Base-by-base conservation (phyloP, 495 filamentous ascomycete species). In the Penicillium silybi region DNA sequence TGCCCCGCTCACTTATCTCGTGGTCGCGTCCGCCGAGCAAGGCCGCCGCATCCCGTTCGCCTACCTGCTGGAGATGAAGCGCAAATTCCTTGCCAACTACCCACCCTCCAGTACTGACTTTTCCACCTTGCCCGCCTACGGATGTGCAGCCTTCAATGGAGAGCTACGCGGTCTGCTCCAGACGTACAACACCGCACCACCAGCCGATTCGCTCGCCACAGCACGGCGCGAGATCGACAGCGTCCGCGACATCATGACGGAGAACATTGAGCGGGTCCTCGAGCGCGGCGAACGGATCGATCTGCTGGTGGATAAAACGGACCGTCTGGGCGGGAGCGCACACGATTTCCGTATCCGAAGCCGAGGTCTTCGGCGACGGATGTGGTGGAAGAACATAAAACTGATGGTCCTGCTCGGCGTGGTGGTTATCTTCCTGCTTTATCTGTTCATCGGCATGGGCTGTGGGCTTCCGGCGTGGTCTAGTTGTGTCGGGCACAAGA, bases 361-460 rank as follows among this genome's bases (percentile, higher is more conserved):
- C 63, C 76, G 88, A 22, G 89, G 89, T 0, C 66, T 99, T 67
- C 87, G 92, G 74, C 77, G 93, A 68, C 76, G 83, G 62, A 97
- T 97, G 95, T 99, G 93, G 93, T 99, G 92, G 92, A 98, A 98
- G 85, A 98, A 98, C 73, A 80, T 92, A 17, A 93, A 95, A 71
- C 57, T 91, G 63, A 97, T 97, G 91, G 83, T 83, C 32, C 66
- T 99, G 61, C 69, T 99, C 58, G 82, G 77, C 2, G 59, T 97
- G 42, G 93, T 97, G 38, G 67, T 95, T 32, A 68, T 90, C 13
- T 87, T 99, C 69, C 81, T 99, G 72, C 58, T 97, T 4, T 90
- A 90, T 66, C 64, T 90, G 16, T 83, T 89, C 56, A 77, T 90
- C 11, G 86, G 86, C 0, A 81, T 87, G 68, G 86, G 85, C 4